Conservation (phyloP, 495 filamentous ascomycete genomes). For the Cercophora scortea region DNA sequence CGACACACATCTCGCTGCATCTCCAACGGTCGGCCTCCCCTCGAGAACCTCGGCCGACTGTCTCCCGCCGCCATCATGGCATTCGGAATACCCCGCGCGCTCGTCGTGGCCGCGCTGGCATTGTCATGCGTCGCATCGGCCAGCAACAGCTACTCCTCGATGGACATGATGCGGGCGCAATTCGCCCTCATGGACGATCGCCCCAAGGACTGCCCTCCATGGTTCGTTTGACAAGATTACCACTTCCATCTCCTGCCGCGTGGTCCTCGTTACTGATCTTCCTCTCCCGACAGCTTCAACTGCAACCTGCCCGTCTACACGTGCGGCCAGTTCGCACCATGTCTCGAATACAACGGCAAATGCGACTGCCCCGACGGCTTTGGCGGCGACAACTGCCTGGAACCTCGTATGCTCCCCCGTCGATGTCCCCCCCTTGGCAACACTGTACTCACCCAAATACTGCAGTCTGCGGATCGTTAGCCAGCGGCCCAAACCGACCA, state of each 20-base stretch:
- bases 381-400: constrained; percentile 84
- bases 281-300: constrained; percentile 66
- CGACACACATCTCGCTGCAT: too few relatives aligned
- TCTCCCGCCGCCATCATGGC: constrained; percentile 25
- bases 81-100: constrained; percentile 21
- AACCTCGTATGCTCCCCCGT: constrained; percentile 49
- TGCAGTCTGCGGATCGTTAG: constrained; percentile 76
- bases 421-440: not conserved
- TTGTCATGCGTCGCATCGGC: constrained; percentile 31
- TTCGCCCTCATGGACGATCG: constrained; percentile 43
- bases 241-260: too few relatives aligned
- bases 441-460: constrained; percentile 4
- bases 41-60: not conserved
- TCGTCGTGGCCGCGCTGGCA: constrained; percentile 31
- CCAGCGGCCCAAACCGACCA: constrained; percentile 65
- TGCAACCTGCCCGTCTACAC: constrained; percentile 87
- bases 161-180: constrained; percentile 45
- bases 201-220: constrained; percentile 56
- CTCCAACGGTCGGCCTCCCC: too few relatives aligned
- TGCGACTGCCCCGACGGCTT: constrained; percentile 88
- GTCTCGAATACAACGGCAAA: constrained; percentile 80
- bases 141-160: constrained; percentile 36
- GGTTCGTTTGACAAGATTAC: constrained; percentile 31
- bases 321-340: constrained; percentile 80
- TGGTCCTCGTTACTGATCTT: constrained; percentile 5